Evolutionary conservation across 768 basidiomycete genomes (phyloP), one percentile per base, ranked within the genome.

Genomic region (Flagelloscypha sp.): DNA sequence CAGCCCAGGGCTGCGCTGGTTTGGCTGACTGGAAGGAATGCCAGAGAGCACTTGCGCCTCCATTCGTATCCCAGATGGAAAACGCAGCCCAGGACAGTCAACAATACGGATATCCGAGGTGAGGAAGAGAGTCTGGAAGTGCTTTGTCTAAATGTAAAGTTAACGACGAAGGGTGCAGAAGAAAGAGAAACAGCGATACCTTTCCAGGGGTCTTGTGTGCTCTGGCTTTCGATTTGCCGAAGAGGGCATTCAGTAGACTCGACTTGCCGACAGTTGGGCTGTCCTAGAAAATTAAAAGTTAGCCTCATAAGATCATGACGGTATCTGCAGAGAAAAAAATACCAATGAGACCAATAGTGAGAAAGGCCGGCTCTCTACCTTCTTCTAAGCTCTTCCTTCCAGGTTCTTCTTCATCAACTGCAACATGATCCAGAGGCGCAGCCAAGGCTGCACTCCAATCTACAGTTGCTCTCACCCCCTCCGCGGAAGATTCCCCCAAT

Each of bases 191-290:
- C n/a, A 35, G 13, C 33, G 47, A 33, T 28, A 82, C 85, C 68
- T 92, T 93, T 33, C 89, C 89, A 1, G 89, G 87, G 0, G 84
- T 90, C 39, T 77, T 76, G 1, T 85, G 88, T 10, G 88, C 85
- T 42, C 76, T 72, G 4, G 94, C 92, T 54, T 74, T 80, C 31
- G 66, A 70, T 16, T 63, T 58, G 19, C 86, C 90, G 50, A 98
- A 87, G 13, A 98, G 63, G 4, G 93, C 92, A 52, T 98, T 98
- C 35, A 98, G 59, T 4, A 95, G 62, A 1, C 86, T 89, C 1
- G 87, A 90, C 56, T 98, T 98, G 7, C 94, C 94, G 27, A 94
- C 90, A 53, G n/a, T 97, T 98, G 10, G 93, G 93, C 50, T 94
- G 89, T 23, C 90, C 88, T 82, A 51, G 48, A 16, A 30, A n/a